phyloP scores from a whole-genome alignment of 371 early-diverging fungal species.

The Haplosporangium sp. region DNA sequence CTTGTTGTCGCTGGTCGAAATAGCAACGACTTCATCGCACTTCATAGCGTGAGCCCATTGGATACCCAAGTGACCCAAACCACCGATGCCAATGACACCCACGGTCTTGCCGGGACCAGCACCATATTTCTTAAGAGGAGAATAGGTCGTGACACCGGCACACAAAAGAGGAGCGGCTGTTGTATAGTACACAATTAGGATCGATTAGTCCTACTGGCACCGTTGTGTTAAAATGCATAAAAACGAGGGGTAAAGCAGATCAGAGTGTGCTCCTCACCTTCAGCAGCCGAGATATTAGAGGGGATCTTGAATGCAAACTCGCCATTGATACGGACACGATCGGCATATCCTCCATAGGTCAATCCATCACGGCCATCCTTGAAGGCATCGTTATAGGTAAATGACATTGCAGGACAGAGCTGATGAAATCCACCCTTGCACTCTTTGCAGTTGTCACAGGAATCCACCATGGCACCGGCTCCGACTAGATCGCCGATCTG shows the following conservation, averaged over 20 bases:
- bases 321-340: conserved; percentile 57
- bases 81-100: conserved; percentile 79
- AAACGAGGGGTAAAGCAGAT: too few species aligned
- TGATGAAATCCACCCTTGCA: conserved; percentile 65
- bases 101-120: conserved; percentile 67
- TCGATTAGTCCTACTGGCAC: not conserved
- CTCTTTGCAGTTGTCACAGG: conserved; percentile 61
- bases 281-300: conserved; percentile 58
- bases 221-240: not conserved
- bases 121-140: conserved; percentile 63
- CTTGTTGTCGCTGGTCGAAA: conserved; percentile 78
- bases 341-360: conserved; percentile 64
- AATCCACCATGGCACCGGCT: conserved; percentile 69
- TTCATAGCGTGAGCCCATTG: conserved; percentile 69
- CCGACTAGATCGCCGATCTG: conserved; percentile 84
- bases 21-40: conserved; percentile 78
- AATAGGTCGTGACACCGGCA: conserved; percentile 78
- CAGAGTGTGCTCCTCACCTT: too few species aligned
- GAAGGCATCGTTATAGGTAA: conserved; percentile 60
- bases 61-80: conserved; percentile 77
- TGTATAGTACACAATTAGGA: conserved; percentile 55
- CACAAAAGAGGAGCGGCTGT: conserved; percentile 62
- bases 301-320: conserved; percentile 67
- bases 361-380: conserved; percentile 27
- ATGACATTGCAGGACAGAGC: conserved; percentile 61